phyloP scores from a whole-genome alignment of 768 basidiomycete genomes.

The Pluteus cervinus region DNA sequence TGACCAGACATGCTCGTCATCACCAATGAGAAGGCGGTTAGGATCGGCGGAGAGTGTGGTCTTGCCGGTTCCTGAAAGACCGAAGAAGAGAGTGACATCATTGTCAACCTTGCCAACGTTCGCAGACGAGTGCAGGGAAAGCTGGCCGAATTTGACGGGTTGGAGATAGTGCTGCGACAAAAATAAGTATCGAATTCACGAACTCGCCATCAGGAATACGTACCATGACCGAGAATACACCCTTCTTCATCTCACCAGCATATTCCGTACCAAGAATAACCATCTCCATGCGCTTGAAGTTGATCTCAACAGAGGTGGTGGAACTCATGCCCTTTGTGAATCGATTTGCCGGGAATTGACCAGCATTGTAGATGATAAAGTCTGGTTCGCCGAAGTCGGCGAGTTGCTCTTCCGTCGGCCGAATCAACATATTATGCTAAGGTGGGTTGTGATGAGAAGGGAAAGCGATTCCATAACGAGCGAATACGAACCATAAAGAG shows the following conservation, averaged over 20 bases:
- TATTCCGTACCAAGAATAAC: slow-evolving; percentile 99
- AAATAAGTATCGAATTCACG: slow-evolving; percentile 1
- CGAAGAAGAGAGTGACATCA: slow-evolving; percentile 98
- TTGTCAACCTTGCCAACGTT: slow-evolving; percentile 86
- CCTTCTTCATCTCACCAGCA: slow-evolving; percentile 99
- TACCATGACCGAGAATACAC: slow-evolving; percentile 98
- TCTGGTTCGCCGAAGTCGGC: slow-evolving; percentile 95
- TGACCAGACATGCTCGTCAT: slow-evolving; percentile 99
- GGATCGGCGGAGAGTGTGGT: slow-evolving; percentile 98
- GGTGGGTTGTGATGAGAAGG: slow-evolving; percentile 12
- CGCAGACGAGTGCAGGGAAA: slow-evolving; percentile 96
- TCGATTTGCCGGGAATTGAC: slow-evolving; percentile 99
- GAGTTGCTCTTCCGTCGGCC: slow-evolving; percentile 92
- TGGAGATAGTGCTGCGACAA: slow-evolving; percentile 82
- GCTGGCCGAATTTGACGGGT: slow-evolving; percentile 96
- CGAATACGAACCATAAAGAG: slow-evolving; percentile 83
- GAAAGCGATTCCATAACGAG: slow-evolving; percentile 11
- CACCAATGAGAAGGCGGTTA: slow-evolving; percentile 88
- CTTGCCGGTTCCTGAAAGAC: slow-evolving; percentile 97
- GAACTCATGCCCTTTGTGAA: slow-evolving; percentile 99
- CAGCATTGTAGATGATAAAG: slow-evolving; percentile 99
- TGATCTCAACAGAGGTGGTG: slow-evolving; percentile 97
- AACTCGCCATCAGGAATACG: slow-evolving; percentile 10
- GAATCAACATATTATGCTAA: slow-evolving; percentile 99
- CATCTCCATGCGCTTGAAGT: slow-evolving; percentile 99